phyloP scores from a whole-genome alignment of 1,284 basidiomycete species.

The Papiliotrema flavescens region DNA sequence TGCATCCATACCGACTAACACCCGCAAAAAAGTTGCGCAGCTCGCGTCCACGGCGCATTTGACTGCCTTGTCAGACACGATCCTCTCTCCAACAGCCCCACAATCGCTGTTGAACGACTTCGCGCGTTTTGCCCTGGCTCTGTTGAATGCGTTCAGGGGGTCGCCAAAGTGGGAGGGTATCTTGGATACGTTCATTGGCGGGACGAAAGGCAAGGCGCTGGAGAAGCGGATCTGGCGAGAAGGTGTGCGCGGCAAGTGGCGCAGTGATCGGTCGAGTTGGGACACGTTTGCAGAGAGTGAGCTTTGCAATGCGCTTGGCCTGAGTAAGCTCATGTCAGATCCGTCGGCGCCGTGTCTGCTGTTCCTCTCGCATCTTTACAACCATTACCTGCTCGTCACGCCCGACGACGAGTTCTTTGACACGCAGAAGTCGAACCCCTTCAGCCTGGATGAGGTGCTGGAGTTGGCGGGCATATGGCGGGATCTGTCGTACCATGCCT shows the following conservation, averaged over 20 bases:
- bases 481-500: slow-evolving; percentile 47
- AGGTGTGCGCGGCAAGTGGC: slow-evolving; percentile 60
- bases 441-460: slow-evolving; percentile 75
- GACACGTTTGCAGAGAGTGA: slow-evolving; percentile 51
- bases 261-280: slow-evolving; percentile 51
- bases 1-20: slow-evolving; percentile 20
- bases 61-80: slow-evolving; percentile 11
- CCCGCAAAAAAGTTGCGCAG: slow-evolving; percentile 30
- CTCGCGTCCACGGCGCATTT: slow-evolving; percentile 37
- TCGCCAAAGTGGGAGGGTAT: slow-evolving; percentile 56
- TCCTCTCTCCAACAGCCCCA: slow-evolving; percentile 15
- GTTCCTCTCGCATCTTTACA: slow-evolving; percentile 78
- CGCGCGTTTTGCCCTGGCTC: slow-evolving; percentile 38
- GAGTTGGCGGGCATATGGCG: slow-evolving; percentile 46
- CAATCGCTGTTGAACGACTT: slow-evolving; percentile 25
- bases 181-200: slow-evolving; percentile 47
- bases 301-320: slow-evolving; percentile 22
- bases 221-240: slow-evolving; percentile 70
- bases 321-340: slow-evolving; percentile 20
- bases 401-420: slow-evolving; percentile 95
- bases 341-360: slow-evolving; percentile 65
- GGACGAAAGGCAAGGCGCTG: slow-evolving; percentile 49
- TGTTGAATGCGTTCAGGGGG: slow-evolving; percentile 53
- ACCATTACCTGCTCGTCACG: slow-evolving; percentile 81
- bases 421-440: slow-evolving; percentile 57